Evolutionary conservation across 2,329 filamentous ascomycete species (phyloP), one percentile per base, ranked within the genome.

Genomic region (Alternaria arbusti): DNA sequence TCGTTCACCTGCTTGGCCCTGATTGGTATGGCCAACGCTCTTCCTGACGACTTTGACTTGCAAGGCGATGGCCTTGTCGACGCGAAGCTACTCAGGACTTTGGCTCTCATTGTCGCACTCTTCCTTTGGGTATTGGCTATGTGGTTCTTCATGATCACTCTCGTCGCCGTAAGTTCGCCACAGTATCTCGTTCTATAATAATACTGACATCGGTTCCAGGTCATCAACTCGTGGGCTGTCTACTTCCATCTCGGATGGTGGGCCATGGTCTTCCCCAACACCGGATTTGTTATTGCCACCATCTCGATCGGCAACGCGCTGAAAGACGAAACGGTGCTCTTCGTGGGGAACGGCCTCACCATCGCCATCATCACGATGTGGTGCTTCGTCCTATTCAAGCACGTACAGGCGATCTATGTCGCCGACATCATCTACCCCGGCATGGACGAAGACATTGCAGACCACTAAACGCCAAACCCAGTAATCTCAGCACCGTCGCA

Each of bases 1-100:
- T 86, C 89, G 1, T 93, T 92, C 81, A 93, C 90, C 0, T 88
- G 87, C 1, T 81, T 92, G 13, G 90, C 90, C 0, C 83, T 92
- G 44, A 86, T 93, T 40, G 90, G 90, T 51, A 90, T 92, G 85
- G 85, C 89, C 0, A 83, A 86, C 49, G 84, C 84, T 9, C 76
- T 89, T 0, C 81, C 70, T 0, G 68, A 75, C 6, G 80, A 83
- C 40, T 86, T 86, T 66, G 80, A 80, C 49, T 78, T 87, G 56
- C 81, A 84, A 25, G 78, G 82, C 15, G 81, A 86, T 7, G 78
- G 81, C 46, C 79, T 78, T 8, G 78, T 87, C 26, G 83, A 86
- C 56, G 77, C 67, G 10, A 65, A 71, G 20, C 20, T 85, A 13
- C 73, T 86, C 57, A 74, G 82, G 28, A 80, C 84, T 4, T 61